Percentiles rank a stretch among this genome's conserved stretches.
These are phyloP conservation scores for Solanum chiquidenum DNA, from an alignment of 257 asterid species.

Conservation along the genomic window DNA sequence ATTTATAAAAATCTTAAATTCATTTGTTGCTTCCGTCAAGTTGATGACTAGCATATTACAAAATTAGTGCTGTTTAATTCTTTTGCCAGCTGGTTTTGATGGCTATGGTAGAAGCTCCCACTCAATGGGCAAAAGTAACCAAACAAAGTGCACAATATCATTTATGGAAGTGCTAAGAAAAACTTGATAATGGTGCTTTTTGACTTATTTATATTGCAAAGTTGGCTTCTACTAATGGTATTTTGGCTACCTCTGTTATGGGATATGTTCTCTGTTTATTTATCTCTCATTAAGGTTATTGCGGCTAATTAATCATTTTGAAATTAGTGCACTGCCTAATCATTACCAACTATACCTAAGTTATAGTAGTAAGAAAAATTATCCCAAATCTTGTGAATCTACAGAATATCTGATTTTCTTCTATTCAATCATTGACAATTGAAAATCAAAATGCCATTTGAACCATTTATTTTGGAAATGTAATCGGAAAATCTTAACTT, in stretches of 20 bases:
- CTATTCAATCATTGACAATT: neutral
- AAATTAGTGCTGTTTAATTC: neutral
- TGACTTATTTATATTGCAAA: conserved; percentile 6
- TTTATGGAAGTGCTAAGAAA: neutral
- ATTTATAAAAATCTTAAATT: neutral
- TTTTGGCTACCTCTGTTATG: neutral
- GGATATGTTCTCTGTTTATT: neutral
- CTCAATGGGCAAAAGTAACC: neutral
- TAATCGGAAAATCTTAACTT: neutral
- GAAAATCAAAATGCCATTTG: neutral
- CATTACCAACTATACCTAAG: conserved; percentile 22
- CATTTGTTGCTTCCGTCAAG: neutral
- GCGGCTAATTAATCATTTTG: conserved; percentile 17
- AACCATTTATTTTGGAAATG: neutral
- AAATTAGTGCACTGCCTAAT: conserved; percentile 33
- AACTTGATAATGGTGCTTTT: conserved; percentile 7
- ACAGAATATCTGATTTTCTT: conserved; percentile 7
- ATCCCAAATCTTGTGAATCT: neutral
- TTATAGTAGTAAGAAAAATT: neutral
- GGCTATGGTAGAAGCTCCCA: neutral
- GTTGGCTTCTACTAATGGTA: neutral
- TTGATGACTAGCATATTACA: neutral
- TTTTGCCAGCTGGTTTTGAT: conserved; percentile 1
- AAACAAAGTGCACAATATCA: neutral
- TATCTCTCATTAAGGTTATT: neutral